A percentile compares a stretch with the other conserved stretches of the same genome.
Evolutionary conservation across 768 basidiomycete genomes (phyloP).

Genomic region (Tylopilus vinaceipallidus): DNA sequence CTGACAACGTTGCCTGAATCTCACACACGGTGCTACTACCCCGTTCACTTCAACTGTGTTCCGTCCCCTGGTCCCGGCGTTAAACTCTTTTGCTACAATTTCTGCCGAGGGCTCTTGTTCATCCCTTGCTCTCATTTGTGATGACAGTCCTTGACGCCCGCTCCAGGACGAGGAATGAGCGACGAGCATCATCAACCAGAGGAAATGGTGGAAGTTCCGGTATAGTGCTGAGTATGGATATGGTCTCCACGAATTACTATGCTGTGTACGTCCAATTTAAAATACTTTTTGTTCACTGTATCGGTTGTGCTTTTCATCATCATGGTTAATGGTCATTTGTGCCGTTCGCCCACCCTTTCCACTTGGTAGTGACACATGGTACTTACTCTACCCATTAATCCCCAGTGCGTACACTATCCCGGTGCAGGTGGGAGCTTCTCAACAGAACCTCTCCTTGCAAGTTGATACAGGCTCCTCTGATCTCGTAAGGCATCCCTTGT

Average conservation of each 20-base stretch:
- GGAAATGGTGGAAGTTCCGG: slow-evolving; percentile 52
- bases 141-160: slow-evolving; percentile 15
- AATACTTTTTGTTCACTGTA: neutral
- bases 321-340: neutral
- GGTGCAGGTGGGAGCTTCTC: slow-evolving; percentile 47
- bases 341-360: neutral
- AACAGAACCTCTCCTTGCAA: slow-evolving; percentile 59
- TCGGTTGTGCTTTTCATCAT: neutral
- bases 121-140: neutral
- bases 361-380: neutral
- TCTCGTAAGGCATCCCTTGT: slow-evolving; percentile 46
- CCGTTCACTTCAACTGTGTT: slow-evolving; percentile 1
- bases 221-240: slow-evolving; percentile 54
- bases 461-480: slow-evolving; percentile 84
- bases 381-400: slow-evolving; percentile 1
- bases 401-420: slow-evolving; percentile 65
- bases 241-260: slow-evolving; percentile 51
- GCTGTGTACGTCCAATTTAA: slow-evolving; percentile 50
- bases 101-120: neutral
- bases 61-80: neutral
- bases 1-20: slow-evolving; percentile 16
- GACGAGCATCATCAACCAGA: slow-evolving; percentile 27
- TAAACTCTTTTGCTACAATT: neutral
- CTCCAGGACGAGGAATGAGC: slow-evolving; percentile 8
- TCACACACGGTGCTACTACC: slow-evolving; percentile 16